phyloP scores from a whole-genome alignment of 495 filamentous ascomycete species.

The Hypomontagnella monticulosa region DNA sequence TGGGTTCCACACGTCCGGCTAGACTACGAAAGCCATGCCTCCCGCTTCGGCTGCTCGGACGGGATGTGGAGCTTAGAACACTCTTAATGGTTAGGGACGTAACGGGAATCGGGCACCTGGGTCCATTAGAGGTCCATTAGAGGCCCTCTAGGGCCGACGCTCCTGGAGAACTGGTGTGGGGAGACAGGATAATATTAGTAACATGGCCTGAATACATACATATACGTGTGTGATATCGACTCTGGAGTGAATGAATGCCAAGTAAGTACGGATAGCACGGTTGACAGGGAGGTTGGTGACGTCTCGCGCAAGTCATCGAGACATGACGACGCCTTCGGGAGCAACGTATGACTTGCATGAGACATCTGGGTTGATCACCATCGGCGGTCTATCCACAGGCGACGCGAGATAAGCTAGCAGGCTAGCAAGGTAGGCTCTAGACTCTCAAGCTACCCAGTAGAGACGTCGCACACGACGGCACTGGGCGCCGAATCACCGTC shows the following conservation, averaged over 20 bases:
- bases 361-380: constrained; percentile 24
- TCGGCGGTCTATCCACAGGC: constrained; percentile 22
- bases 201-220: not conserved
- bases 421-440: constrained; percentile 21
- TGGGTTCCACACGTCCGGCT: constrained; percentile 34
- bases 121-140: constrained; percentile 15
- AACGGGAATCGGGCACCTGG: constrained; percentile 12
- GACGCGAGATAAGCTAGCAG: constrained; percentile 30
- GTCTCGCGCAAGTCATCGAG: constrained; percentile 4
- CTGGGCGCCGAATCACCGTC: constrained; percentile 21
- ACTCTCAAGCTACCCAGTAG: constrained; percentile 5
- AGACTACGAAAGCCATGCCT: constrained; percentile 22
- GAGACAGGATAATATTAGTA: constrained; percentile 9
- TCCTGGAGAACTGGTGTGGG: not conserved
- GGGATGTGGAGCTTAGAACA: constrained; percentile 28
- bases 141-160: constrained; percentile 10
- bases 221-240: not conserved
- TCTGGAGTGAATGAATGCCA: not conserved
- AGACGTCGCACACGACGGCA: constrained; percentile 21
- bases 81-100: constrained; percentile 6
- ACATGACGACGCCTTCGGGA: constrained; percentile 16
- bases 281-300: constrained; percentile 1
- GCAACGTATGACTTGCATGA: constrained; percentile 38
- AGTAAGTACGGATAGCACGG: not conserved
- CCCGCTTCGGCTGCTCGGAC: constrained; percentile 23